Percentiles rank a stretch among this genome's conserved stretches.
Conservation (phyloP, 306 rosid genomes). For the Rubus idaeus region DNA sequence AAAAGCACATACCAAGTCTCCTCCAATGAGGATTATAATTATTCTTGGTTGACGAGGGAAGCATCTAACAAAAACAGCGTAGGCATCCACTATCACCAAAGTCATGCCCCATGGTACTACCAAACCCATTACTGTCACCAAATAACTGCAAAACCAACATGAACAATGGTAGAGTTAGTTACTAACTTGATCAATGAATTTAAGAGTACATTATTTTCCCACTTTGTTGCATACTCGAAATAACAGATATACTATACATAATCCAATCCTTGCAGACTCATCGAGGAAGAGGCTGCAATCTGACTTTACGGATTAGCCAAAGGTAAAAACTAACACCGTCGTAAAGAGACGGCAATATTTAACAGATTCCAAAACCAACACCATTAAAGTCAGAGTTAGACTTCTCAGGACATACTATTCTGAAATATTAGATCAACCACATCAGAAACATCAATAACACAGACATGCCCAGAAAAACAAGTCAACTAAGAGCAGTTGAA, state of each 20-base stretch:
- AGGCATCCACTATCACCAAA: slow-evolving; percentile 71
- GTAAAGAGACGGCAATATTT: neutral
- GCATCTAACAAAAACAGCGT: slow-evolving; percentile 58
- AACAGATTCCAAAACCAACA: neutral
- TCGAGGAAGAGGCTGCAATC: neutral
- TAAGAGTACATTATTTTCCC: neutral
- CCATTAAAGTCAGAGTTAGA: neutral
- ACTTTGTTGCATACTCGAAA: neutral
- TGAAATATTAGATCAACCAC: neutral
- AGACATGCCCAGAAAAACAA: neutral
- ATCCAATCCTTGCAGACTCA: neutral
- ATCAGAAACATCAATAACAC: neutral
- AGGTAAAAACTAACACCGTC: neutral
- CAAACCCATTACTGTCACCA: slow-evolving; percentile 91
- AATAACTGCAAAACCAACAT: slow-evolving; percentile 58
- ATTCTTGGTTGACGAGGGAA: slow-evolving; percentile 60
- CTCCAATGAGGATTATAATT: slow-evolving; percentile 45
- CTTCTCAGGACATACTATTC: neutral
- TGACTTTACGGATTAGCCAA: neutral
- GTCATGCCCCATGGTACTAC: slow-evolving; percentile 89
- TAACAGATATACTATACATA: neutral
- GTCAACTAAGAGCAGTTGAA: slow-evolving; percentile 3
- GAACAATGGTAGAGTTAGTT: slow-evolving; percentile 11
- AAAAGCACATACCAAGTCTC: slow-evolving; percentile 67
- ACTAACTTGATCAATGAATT: neutral